These are phyloP conservation scores for Mrakia hoshinonis DNA, from an alignment of 768 basidiomycete genomes.

Conservation along the genomic window DNA sequence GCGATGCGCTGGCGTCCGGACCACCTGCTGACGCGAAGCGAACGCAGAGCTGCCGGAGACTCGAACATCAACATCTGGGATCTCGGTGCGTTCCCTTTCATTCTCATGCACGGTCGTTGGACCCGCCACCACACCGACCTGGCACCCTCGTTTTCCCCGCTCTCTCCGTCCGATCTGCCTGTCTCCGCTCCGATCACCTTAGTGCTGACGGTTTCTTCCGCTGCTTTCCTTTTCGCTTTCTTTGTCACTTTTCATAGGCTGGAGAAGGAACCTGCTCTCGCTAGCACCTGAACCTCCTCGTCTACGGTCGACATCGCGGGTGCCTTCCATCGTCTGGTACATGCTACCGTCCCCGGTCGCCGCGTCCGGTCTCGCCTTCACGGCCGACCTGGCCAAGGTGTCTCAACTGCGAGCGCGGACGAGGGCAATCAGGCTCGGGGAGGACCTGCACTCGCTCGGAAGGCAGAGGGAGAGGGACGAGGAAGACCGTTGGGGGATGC, in stretches of 20 bases:
- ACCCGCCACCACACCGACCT: neutral
- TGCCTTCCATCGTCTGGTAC: neutral
- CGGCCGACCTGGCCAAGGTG: neutral
- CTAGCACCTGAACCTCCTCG: neutral
- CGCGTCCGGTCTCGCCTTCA: neutral
- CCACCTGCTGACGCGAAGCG: conserved; percentile 10
- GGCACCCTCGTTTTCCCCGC: neutral
- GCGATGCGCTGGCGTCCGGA: conserved; percentile 25
- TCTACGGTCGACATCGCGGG: neutral
- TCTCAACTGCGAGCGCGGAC: conserved; percentile 1
- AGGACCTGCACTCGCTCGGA: conserved; percentile 1
- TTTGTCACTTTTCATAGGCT: neutral
- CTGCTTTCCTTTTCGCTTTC: neutral
- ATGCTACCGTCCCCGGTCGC: neutral
- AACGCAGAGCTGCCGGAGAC: conserved; percentile 2
- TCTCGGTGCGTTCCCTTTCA: neutral
- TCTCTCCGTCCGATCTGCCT: neutral
- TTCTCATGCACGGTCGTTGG: no score
- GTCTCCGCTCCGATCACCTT: neutral
- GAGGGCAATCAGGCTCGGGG: conserved; percentile 16
- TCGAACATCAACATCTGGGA: conserved; percentile 25
- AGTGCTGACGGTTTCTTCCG: neutral
- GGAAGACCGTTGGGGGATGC: conserved; percentile 6
- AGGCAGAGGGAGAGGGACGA: conserved; percentile 4
- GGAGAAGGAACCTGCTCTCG: conserved; percentile 7